Base-by-base conservation (phyloP, 768 basidiomycete genomes). In the Tubosaeta sp. region DNA sequence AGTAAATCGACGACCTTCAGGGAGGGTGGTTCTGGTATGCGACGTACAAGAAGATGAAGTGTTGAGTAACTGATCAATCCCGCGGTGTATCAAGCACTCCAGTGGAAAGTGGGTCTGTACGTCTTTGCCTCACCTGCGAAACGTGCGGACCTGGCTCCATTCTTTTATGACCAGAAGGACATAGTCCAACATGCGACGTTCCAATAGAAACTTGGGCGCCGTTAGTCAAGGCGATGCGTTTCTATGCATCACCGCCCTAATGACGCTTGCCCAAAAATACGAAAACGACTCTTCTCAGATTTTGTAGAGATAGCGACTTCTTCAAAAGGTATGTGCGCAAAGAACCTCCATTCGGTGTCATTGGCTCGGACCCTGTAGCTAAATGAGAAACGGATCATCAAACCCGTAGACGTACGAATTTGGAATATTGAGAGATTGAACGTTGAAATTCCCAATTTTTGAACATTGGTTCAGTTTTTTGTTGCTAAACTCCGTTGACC, bases 121-220 rank as follows among this genome's bases (percentile, higher is more conserved):
- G 29, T 26, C 46, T 56, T 35, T 42, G 39, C 53, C 53, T 49
- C 52, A 39, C 43, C 26, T 42, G 13, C 50, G 27, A 55, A 45
- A 34, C 52, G 42, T 34, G 53, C 39, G 79, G 76, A 76, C 80
- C 49, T 78, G 83, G 59, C 63, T 81, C 22, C 78, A 89, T 67
- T 88, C 85, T 2, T 90, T 86, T 65, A 86, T 85, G 84, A 77
- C 79, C 76, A 82, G 39, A 72, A 69, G 17, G 79, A 83, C 43
- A 79, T 87, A 43, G 84, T 88, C 82, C 65, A 72, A 72, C 48
- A 54, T 71, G 81, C 58, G 76, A 72, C 16, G 85, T 91, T 51
- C 64, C 77, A 10, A 72, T 89, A 10, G 81, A 88, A 74, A 86
- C 83, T 47, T 59, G 76, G 51, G 32, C 53, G 17, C 56, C 61